These are phyloP conservation scores for Dictyostelium gargantuum DNA, from an alignment of 208 protist genomes.

Conservation along the genomic window DNA sequence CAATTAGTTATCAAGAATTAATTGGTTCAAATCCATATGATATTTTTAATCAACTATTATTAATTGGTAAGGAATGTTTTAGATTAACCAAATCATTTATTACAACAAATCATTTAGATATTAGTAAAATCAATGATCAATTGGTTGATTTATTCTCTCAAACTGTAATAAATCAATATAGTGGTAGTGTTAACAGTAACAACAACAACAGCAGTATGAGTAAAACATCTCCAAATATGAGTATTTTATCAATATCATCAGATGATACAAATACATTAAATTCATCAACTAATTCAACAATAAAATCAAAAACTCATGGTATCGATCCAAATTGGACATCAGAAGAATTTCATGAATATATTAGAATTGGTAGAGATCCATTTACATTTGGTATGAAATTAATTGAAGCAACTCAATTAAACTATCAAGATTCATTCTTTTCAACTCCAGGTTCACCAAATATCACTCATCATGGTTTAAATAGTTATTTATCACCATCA, in stretches of 20 bases:
- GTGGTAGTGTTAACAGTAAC: neutral
- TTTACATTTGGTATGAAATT: constrained; percentile 55
- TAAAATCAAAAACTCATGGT: too few relatives aligned
- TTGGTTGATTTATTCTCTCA: neutral
- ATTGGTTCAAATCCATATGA: constrained; percentile 15
- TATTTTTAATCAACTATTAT: neutral
- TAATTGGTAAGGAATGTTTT: constrained; percentile 13
- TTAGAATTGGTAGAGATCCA: constrained; percentile 43
- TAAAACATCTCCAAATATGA: neutral
- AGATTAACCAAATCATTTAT: constrained; percentile 28
- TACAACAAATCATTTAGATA: neutral
- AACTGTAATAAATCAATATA: neutral
- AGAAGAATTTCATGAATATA: constrained; percentile 53
- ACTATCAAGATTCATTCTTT: neutral
- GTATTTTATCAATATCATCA: neutral
- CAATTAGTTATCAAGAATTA: neutral
- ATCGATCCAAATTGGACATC: constrained; percentile 42
- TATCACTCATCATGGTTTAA: neutral
- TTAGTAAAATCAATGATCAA: neutral
- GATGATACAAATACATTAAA: neutral
- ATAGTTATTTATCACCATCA: neutral
- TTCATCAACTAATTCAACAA: neutral
- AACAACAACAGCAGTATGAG: too few relatives aligned
- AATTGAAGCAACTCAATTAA: neutral
- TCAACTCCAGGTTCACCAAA: neutral